Conservation (phyloP, 345 rosid species). For the Firmiana major region DNA sequence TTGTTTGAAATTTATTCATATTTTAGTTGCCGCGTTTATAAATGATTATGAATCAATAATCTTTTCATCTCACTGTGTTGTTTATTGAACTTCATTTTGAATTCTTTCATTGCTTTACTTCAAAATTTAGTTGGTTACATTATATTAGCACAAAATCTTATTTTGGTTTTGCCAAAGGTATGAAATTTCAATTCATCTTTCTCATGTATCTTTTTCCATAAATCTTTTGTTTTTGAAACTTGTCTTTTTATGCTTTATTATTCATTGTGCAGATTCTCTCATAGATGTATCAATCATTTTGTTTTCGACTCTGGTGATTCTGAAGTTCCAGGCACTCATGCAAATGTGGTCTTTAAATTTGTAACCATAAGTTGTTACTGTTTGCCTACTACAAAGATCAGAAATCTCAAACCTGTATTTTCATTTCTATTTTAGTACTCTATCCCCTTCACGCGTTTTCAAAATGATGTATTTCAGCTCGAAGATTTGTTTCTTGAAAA, state of each 20-base stretch:
- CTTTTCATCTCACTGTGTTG: slow-evolving; percentile 2
- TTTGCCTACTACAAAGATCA: slow-evolving; percentile 50
- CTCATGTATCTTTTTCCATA: slow-evolving; percentile 23
- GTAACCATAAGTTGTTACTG: slow-evolving; percentile 48
- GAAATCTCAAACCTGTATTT: slow-evolving; percentile 57
- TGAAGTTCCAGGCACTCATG: slow-evolving; percentile 83
- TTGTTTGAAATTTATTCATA: neutral
- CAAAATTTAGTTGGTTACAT: neutral
- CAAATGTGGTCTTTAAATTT: slow-evolving; percentile 72
- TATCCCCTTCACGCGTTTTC: slow-evolving; percentile 28
- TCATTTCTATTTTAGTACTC: slow-evolving; percentile 20
- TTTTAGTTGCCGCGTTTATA: neutral
- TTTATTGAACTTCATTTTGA: slow-evolving; percentile 10
- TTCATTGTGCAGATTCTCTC: slow-evolving; percentile 80
- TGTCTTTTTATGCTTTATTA: slow-evolving; percentile 38
- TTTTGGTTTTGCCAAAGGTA: slow-evolving; percentile 10
- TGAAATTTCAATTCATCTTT: slow-evolving; percentile 8
- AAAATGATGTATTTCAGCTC: slow-evolving; percentile 32
- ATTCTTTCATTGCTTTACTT: neutral
- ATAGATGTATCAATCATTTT: slow-evolving; percentile 68
- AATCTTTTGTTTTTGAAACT: slow-evolving; percentile 27
- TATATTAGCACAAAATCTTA: neutral
- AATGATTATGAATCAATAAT: neutral
- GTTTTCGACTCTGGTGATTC: slow-evolving; percentile 75
- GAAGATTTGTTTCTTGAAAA: slow-evolving; percentile 26